These are phyloP conservation scores for Phytophthora macrochlamydospora DNA, from an alignment of 352 stramenopile species.

Conservation along the genomic window DNA sequence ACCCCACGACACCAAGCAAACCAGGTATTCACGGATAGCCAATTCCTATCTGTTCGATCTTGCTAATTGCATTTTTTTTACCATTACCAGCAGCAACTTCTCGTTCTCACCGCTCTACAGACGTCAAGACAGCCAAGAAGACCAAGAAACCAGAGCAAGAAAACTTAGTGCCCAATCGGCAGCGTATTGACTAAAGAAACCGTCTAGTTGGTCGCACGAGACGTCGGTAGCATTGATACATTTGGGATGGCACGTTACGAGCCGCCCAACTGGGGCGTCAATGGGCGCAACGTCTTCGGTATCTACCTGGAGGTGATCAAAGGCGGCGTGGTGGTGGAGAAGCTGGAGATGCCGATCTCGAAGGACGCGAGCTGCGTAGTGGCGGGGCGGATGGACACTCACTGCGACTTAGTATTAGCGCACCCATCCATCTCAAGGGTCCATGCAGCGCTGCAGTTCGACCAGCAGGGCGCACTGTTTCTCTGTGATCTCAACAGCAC, in stretches of 20 bases:
- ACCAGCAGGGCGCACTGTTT: conserved; percentile 67
- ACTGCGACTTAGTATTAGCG: conserved; percentile 73
- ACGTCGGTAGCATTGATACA: too few relatives aligned
- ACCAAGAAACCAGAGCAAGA: conserved; percentile 12
- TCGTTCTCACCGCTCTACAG: conserved; percentile 1
- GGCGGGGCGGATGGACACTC: conserved; percentile 57
- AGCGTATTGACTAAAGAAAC: neutral
- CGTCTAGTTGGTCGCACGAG: too few relatives aligned
- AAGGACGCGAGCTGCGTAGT: conserved; percentile 49
- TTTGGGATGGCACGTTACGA: conserved; percentile 39
- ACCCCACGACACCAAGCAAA: conserved; percentile 25
- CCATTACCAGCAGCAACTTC: conserved; percentile 1
- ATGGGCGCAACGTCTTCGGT: conserved; percentile 52
- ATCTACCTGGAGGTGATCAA: conserved; percentile 82
- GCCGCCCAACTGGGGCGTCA: conserved; percentile 53
- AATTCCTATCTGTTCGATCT: too few relatives aligned
- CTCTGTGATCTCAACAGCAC: conserved; percentile 79
- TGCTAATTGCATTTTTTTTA: too few relatives aligned
- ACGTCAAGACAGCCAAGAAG: conserved; percentile 15
- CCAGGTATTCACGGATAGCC: conserved; percentile 11
- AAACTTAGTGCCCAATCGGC: conserved; percentile 24
- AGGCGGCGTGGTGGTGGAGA: conserved; percentile 57
- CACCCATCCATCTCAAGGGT: conserved; percentile 80
- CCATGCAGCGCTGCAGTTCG: conserved; percentile 78
- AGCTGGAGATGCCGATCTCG: conserved; percentile 35